Evolutionary conservation across 176 grass and related monocot genomes (phyloP).

Genomic region (Phyllostachys edulis): DNA sequence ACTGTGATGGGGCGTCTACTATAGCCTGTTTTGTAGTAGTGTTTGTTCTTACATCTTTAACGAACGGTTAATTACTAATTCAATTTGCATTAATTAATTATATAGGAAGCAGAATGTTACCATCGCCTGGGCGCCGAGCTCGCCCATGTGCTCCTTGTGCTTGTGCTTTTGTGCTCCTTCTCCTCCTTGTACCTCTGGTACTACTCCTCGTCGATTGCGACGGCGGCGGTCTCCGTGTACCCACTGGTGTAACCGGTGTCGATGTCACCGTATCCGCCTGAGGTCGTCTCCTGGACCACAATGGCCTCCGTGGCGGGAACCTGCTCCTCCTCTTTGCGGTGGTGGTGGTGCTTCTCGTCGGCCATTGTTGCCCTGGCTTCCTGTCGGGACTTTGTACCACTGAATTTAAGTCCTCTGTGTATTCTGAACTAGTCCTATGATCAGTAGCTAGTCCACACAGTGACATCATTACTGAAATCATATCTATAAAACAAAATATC

Average conservation of each 20-base stretch:
- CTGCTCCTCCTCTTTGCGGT: conserved; percentile 40
- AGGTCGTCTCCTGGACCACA: conserved; percentile 21
- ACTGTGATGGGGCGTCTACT: no score
- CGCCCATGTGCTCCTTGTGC: conserved; percentile 69
- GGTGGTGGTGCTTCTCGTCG: conserved; percentile 36
- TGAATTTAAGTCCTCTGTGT: no score
- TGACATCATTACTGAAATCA: no score
- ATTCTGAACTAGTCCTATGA: no score
- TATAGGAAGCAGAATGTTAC: conserved; percentile 22
- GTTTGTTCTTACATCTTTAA: background rate
- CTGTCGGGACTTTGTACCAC: no score
- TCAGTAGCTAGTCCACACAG: no score
- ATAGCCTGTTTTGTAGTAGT: no score
- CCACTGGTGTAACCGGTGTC: background rate
- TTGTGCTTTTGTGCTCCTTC: conserved; percentile 88
- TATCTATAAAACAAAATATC: no score
- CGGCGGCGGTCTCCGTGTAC: background rate
- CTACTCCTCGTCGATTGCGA: background rate
- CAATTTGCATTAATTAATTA: background rate
- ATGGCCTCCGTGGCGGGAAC: background rate
- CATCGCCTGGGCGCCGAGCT: conserved; percentile 60
- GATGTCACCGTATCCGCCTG: background rate
- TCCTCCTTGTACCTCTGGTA: conserved; percentile 54
- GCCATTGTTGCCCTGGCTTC: background rate
- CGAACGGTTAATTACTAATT: background rate